Conservation (phyloP, 2,329 filamentous ascomycete genomes). For the Lecanoromycetidae sp. region DNA sequence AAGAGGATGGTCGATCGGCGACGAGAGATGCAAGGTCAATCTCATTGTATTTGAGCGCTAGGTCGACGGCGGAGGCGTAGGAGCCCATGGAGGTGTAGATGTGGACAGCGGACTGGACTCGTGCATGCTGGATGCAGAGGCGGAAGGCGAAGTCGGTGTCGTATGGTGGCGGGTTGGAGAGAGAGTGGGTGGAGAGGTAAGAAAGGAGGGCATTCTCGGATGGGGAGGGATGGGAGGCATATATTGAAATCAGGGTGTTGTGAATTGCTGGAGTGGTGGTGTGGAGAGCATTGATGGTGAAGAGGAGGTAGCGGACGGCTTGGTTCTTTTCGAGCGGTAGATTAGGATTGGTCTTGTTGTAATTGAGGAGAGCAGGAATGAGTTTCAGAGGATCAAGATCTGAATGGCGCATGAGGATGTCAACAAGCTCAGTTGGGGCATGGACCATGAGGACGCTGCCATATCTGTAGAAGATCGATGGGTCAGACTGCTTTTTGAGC, state of each 20-base stretch:
- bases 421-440: slow-evolving; percentile 72
- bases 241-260: slow-evolving; percentile 93
- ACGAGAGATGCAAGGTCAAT: slow-evolving; percentile 82
- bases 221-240: slow-evolving; percentile 70
- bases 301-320: slow-evolving; percentile 84
- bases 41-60: slow-evolving; percentile 80
- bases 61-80: slow-evolving; percentile 82
- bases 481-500: slow-evolving; percentile 82
- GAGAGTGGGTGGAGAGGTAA: slow-evolving; percentile 82
- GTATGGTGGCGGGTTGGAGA: slow-evolving; percentile 70
- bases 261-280: slow-evolving; percentile 78
- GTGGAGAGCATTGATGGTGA: slow-evolving; percentile 76
- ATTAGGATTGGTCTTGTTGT: slow-evolving; percentile 62
- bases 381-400: slow-evolving; percentile 76
- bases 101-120: slow-evolving; percentile 87
- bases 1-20: slow-evolving; percentile 58
- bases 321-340: slow-evolving; percentile 67
- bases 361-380: slow-evolving; percentile 86
- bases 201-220: slow-evolving; percentile 77
- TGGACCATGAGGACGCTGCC: slow-evolving; percentile 94
- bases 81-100: slow-evolving; percentile 97
- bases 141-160: slow-evolving; percentile 94
- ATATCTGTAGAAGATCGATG: slow-evolving; percentile 91
- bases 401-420: slow-evolving; percentile 84
- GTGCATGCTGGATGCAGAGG: slow-evolving; percentile 85